These are phyloP conservation scores for Anthoceros angustus DNA, from an alignment of 225 moss, liverwort and hornwort species.

Conservation along the genomic window DNA sequence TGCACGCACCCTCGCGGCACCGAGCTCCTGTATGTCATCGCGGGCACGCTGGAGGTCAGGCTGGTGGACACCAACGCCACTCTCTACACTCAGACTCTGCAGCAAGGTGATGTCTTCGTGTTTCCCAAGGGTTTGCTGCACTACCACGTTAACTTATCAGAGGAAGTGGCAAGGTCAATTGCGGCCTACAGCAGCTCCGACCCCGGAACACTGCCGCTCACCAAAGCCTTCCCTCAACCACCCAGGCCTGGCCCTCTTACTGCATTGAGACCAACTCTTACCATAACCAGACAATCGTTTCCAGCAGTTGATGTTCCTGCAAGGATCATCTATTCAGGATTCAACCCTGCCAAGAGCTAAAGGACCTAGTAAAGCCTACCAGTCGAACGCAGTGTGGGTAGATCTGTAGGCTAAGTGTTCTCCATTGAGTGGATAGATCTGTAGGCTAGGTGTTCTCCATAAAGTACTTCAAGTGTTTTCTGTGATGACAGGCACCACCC, in stretches of 20 bases:
- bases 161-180: slow-evolving; percentile 5
- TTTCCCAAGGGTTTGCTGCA: slow-evolving; percentile 14
- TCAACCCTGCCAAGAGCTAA: too few relatives aligned
- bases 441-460: too few relatives aligned
- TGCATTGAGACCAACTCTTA: not conserved
- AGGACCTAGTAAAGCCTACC: too few relatives aligned
- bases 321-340: too few relatives aligned
- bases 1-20: slow-evolving; percentile 1
- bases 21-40: not conserved
- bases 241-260: not conserved
- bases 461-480: too few relatives aligned
- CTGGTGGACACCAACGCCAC: slow-evolving; percentile 8
- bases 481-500: too few relatives aligned
- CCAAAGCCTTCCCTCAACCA: not conserved
- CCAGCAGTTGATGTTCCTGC: not conserved
- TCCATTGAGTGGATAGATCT: too few relatives aligned
- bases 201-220: slow-evolving; percentile 12
- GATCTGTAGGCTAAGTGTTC: too few relatives aligned
- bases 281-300: not conserved
- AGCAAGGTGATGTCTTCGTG: slow-evolving; percentile 13
- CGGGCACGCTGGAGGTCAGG: slow-evolving; percentile 5
- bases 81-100: slow-evolving; percentile 8
- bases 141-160: slow-evolving; percentile 8
- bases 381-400: too few relatives aligned
- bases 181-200: slow-evolving; percentile 18